Base-by-base conservation (phyloP, 2,329 filamentous ascomycete species). In the Curvularia sp. region DNA sequence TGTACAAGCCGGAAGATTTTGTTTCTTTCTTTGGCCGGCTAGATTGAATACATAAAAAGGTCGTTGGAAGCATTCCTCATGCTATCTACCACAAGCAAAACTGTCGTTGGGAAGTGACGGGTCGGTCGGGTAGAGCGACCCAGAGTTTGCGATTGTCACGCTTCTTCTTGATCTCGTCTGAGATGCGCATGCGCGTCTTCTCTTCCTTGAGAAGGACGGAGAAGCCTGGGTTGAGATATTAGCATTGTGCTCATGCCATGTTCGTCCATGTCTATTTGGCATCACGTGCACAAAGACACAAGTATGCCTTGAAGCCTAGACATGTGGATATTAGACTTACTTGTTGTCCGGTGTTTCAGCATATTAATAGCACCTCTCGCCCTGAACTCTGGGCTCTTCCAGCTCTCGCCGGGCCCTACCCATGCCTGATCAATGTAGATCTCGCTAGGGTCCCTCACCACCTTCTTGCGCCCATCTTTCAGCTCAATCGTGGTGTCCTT, bases 381-480 rank as follows among this genome's bases (percentile, higher is more conserved):
- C 63, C 94, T 88, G 77, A 88, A 89, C 66, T 93, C 89, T 5
- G 86, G 80, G 45, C 82, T 80, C 59, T 79, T 80, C 58, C 54
- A 64, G 42, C 63, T 63, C 42, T 63, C 55, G 0, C 92, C 91
- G 64, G 90, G 88, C 53, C 91, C 92, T 43, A 97, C 92, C 94
- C 94, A 99, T 4, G 93, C 92, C 79, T 98, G 87, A 53, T 93
- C 90, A 66, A 99, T 85, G 77, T 97, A 99, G 64, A 98, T 89
- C 58, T 86, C 85, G n/a, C 90, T 90, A 1, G 89, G 88, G 71
- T 97, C 90, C 28, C 79, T 79, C 23, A 97, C 84, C 38, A 85
- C 83, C 65, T 93, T 82, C 77, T 86, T 87, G 74, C 87, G 87
- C 66, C 92, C 92, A 58, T 91, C 86, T 79, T 92, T 92, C 56